Conservation (phyloP, 73 alveolate species). For the Paramecium sexaurelia region DNA sequence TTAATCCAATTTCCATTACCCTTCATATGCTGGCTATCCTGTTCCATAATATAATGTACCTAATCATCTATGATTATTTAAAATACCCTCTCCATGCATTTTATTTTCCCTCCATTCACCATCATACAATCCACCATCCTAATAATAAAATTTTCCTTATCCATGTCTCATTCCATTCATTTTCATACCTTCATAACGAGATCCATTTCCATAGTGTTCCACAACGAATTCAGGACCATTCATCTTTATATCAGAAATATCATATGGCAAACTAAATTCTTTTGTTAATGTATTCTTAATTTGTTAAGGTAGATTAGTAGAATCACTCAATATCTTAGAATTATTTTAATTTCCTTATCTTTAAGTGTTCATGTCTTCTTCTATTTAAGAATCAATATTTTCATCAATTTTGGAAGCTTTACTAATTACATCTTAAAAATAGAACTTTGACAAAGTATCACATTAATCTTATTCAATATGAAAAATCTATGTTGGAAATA, state of each 20-base stretch:
- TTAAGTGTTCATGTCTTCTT: background rate
- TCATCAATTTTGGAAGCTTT: background rate
- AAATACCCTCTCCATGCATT: constrained; percentile 68
- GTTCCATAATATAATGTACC: constrained; percentile 60
- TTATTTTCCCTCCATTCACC: constrained; percentile 68
- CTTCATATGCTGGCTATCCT: constrained; percentile 68
- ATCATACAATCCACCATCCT: constrained; percentile 70
- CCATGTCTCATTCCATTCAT: constrained; percentile 69
- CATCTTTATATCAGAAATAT: background rate
- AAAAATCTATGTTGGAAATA: background rate
- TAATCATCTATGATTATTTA: background rate
- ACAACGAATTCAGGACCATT: constrained; percentile 44
- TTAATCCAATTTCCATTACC: constrained; percentile 60
- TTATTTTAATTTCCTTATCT: background rate
- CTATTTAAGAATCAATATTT: background rate
- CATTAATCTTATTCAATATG: background rate
- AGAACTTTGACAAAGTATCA: background rate
- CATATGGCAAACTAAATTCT: constrained; percentile 32
- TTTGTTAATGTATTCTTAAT: background rate
- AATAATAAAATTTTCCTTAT: constrained; percentile 60
- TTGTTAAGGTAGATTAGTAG: background rate
- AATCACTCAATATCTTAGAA: constrained; percentile 7
- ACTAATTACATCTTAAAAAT: background rate
- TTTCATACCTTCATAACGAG: constrained; percentile 64
- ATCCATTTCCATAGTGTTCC: constrained; percentile 63